These are phyloP conservation scores for Quillaja saponaria DNA, from an alignment of 306 rosid species.

Conservation along the genomic window DNA sequence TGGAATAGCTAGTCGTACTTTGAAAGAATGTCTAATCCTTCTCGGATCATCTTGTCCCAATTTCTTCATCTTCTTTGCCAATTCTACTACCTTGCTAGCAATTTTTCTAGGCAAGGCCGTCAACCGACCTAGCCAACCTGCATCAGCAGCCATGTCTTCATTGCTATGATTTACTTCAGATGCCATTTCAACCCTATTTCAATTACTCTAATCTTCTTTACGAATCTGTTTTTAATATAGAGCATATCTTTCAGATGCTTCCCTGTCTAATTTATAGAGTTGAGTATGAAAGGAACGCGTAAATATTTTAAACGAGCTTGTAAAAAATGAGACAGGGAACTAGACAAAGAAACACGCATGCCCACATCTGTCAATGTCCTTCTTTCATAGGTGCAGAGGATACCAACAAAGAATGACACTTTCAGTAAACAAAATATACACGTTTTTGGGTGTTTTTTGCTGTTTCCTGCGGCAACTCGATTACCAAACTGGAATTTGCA, in stretches of 20 bases:
- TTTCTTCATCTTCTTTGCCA: conserved; percentile 33
- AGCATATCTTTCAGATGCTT: background rate
- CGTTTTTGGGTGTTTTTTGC: too few species aligned
- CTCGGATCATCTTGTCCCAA: conserved; percentile 52
- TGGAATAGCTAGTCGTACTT: conserved; percentile 41
- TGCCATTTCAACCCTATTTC: conserved; percentile 24
- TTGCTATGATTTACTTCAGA: conserved; percentile 3
- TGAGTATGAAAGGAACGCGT: background rate
- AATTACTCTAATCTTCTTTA: too few species aligned
- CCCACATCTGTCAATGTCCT: background rate
- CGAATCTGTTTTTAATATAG: too few species aligned
- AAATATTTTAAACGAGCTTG: too few species aligned
- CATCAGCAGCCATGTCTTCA: background rate
- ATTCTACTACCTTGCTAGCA: background rate
- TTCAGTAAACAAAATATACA: too few species aligned
- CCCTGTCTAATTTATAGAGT: background rate
- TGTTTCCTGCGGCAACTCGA: too few species aligned
- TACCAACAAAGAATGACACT: background rate
- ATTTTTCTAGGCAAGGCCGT: conserved; percentile 1
- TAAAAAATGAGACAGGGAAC: too few species aligned
- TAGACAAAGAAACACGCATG: too few species aligned
- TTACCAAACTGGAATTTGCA: background rate
- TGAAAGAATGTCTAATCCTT: conserved; percentile 40
- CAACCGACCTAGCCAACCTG: conserved; percentile 5
- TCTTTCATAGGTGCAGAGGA: background rate